A percentile compares a stretch with the other conserved stretches of the same genome.
These are phyloP conservation scores for Myxozyma geophila DNA, from an alignment of 805 yeast species.

Conservation along the genomic window DNA sequence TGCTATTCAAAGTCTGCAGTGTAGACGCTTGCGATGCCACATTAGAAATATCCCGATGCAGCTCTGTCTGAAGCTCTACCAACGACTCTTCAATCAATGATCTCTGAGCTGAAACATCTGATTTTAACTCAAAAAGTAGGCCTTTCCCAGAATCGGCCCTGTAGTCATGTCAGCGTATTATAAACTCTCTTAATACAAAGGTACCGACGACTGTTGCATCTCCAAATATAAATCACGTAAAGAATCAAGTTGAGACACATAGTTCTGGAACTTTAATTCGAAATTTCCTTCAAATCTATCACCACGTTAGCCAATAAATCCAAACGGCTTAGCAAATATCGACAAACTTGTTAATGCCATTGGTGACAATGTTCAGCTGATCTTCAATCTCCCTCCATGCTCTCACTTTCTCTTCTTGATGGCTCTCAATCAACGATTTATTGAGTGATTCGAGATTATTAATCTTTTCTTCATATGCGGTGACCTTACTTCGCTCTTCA, in stretches of 20 bases:
- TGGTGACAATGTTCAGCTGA: not conserved
- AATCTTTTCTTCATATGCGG: constrained; percentile 23
- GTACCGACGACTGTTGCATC: constrained; percentile 9
- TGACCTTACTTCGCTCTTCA: constrained; percentile 32
- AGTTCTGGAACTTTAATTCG: constrained; percentile 6
- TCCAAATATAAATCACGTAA: not conserved
- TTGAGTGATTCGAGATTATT: constrained; percentile 2
- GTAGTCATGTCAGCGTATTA: not conserved
- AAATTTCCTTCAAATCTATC: constrained; percentile 10
- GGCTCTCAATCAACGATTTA: constrained; percentile 1
- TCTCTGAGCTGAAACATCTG: not conserved
- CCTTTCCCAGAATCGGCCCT: not conserved
- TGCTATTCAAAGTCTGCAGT: constrained; percentile 3
- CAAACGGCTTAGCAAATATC: too few relatives aligned
- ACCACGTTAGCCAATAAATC: not conserved
- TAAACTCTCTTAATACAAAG: not conserved
- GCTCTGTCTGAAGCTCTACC: constrained; percentile 2
- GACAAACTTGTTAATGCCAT: not conserved
- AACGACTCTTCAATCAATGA: not conserved
- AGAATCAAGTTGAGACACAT: not conserved
- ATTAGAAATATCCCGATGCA: constrained; percentile 1
- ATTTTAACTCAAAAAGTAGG: not conserved
- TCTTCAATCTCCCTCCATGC: constrained; percentile 12
- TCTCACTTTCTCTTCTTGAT: not conserved
- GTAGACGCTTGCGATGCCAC: constrained; percentile 1